These are phyloP conservation scores for Trichosphaerium sp. DNA, from an alignment of 78 protist species.

Conservation along the genomic window DNA sequence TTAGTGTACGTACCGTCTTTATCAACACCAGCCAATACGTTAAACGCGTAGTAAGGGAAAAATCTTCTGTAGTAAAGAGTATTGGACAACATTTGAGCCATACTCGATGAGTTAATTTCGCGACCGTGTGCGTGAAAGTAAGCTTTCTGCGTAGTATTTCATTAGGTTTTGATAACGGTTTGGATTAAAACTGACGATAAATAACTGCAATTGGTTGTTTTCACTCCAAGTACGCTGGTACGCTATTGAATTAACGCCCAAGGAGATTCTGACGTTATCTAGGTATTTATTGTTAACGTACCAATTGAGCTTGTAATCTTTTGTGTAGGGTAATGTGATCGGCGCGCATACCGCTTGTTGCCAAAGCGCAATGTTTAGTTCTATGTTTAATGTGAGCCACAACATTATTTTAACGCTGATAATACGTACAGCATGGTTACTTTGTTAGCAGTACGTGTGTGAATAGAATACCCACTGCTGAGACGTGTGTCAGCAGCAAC, in stretches of 20 bases:
- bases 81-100: conserved; percentile 81
- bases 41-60: conserved; percentile 95
- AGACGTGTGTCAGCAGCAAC: conserved; percentile 97
- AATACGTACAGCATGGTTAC: conserved; percentile 32
- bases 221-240: background rate
- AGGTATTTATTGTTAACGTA: conserved; percentile 16
- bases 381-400: conserved; percentile 4
- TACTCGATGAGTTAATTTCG: conserved; percentile 57
- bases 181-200: background rate
- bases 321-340: conserved; percentile 79
- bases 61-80: conserved; percentile 91
- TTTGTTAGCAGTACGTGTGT: conserved; percentile 74
- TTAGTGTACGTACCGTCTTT: conserved; percentile 30
- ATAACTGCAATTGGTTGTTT: background rate
- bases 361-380: conserved; percentile 64
- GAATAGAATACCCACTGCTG: conserved; percentile 78
- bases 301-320: conserved; percentile 33
- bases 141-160: too few relatives aligned
- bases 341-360: conserved; percentile 86
- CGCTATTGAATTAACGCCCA: background rate
- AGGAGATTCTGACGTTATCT: background rate
- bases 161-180: conserved; percentile 8
- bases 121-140: conserved; percentile 66
- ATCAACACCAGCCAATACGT: conserved; percentile 85
- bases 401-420: background rate